Evolutionary conservation across 75 land plant species (phyloP).

Genomic region (Picea glauca): DNA sequence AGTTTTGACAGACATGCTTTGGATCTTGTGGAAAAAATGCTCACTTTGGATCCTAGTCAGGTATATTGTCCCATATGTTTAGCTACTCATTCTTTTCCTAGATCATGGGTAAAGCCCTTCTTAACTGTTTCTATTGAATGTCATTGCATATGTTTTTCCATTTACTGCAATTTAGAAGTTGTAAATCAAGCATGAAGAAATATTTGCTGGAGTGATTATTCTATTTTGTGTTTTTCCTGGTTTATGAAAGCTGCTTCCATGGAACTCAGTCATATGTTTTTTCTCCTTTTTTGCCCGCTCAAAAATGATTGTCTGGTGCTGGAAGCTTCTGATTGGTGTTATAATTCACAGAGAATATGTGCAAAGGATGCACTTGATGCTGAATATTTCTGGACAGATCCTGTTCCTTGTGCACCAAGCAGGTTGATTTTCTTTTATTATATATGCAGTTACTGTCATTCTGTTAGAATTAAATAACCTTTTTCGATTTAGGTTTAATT

Average conservation of each 20-base stretch:
- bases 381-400: slow-evolving; percentile 97
- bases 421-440: slow-evolving; percentile 39
- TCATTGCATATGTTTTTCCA: too few species aligned
- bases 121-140: not conserved
- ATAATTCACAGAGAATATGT: slow-evolving; percentile 70
- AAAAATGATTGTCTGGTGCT: not conserved
- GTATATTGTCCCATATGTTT: slow-evolving; percentile 9
- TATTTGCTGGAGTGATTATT: too few species aligned
- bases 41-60: slow-evolving; percentile 85
- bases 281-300: too few species aligned
- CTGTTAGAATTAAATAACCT: not conserved
- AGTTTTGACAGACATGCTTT: slow-evolving; percentile 97
- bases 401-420: slow-evolving; percentile 88
- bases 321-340: not conserved
- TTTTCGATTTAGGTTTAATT: not conserved
- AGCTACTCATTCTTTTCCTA: not conserved
- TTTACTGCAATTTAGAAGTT: too few species aligned
- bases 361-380: slow-evolving; percentile 98
- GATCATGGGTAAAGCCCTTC: too few species aligned
- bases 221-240: not conserved
- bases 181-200: too few species aligned
- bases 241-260: not conserved
- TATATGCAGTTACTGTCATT: not conserved
- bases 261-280: too few species aligned
- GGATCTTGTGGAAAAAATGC: slow-evolving; percentile 87